Evolutionary conservation across 441 rosid species (phyloP).

Genomic region (Erodium texanum): DNA sequence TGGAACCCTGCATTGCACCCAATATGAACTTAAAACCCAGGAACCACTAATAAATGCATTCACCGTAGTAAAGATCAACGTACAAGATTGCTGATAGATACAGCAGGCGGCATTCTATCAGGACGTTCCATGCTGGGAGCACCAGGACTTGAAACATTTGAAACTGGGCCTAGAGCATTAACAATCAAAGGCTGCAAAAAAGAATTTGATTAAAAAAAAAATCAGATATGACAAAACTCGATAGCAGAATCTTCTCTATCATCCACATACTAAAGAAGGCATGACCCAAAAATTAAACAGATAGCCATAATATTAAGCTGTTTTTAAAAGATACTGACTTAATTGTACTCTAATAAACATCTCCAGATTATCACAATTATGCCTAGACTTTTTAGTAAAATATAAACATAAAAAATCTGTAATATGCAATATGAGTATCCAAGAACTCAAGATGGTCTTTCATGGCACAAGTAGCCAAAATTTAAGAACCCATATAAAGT

Average conservation of each 20-base stretch:
- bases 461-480: not conserved
- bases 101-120: slow-evolving; percentile 36
- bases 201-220: not conserved
- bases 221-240: not conserved
- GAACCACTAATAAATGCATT: not conserved
- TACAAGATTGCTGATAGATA: slow-evolving; percentile 36
- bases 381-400: not conserved
- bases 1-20: slow-evolving; percentile 45
- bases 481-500: not conserved
- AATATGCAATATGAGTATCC: not conserved
- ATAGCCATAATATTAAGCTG: not conserved
- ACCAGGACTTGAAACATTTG: slow-evolving; percentile 31
- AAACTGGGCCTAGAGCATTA: slow-evolving; percentile 36
- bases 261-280: not conserved
- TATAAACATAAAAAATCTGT: too few relatives aligned
- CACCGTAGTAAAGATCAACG: slow-evolving; percentile 9
- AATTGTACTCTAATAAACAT: not conserved
- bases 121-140: slow-evolving; percentile 34
- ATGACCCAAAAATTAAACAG: not conserved
- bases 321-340: not conserved
- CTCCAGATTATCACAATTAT: not conserved
- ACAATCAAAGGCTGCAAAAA: slow-evolving; percentile 30
- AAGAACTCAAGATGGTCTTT: not conserved
- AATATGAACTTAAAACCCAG: slow-evolving; percentile 28
- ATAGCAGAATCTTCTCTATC: not conserved